Percentiles rank a stretch among this genome's conserved stretches.
These are phyloP conservation scores for Colletotrichum tofieldiae DNA, from an alignment of 2,329 filamentous ascomycete species.

Conservation along the genomic window DNA sequence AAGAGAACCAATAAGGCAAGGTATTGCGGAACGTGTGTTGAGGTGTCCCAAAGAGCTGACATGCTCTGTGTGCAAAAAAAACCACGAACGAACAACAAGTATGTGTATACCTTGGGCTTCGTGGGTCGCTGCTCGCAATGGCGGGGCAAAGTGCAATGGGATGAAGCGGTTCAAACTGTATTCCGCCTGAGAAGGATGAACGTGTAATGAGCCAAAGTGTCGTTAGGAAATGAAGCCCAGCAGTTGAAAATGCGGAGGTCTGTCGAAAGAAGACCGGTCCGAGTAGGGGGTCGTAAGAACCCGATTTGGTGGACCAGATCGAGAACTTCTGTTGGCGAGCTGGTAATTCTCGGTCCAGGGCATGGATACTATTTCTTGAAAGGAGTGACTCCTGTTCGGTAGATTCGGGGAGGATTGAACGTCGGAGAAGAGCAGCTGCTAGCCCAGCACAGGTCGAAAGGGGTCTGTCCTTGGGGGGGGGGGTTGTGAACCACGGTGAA, in stretches of 20 bases:
- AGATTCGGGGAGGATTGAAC: not conserved
- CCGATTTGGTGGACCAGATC: slow-evolving; percentile 15
- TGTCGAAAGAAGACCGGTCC: slow-evolving; percentile 8
- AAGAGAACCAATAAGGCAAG: slow-evolving; percentile 10
- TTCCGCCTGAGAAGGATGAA: not conserved
- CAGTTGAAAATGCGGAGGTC: not conserved
- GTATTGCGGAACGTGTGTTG: slow-evolving; percentile 30
- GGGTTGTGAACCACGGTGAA: slow-evolving; percentile 3
- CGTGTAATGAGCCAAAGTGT: slow-evolving; percentile 3
- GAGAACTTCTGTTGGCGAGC: slow-evolving; percentile 2
- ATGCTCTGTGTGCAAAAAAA: slow-evolving; percentile 22
- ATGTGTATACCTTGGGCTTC: slow-evolving; percentile 26
- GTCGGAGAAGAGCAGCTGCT: not conserved
- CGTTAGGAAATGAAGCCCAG: slow-evolving; percentile 8
- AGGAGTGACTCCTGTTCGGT: not conserved
- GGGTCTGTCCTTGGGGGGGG: slow-evolving; percentile 7
- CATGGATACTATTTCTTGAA: slow-evolving; percentile 24
- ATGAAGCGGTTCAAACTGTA: not conserved
- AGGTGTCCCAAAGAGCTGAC: slow-evolving; percentile 26
- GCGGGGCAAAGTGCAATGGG: not conserved
- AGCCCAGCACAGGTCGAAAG: slow-evolving; percentile 10
- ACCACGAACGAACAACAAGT: not conserved
- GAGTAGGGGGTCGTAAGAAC: slow-evolving; percentile 3
- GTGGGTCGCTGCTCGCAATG: slow-evolving; percentile 17
- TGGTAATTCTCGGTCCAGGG: slow-evolving; percentile 16